Conservation (phyloP, 208 protist species). For the Wallacemonas collosoma region DNA sequence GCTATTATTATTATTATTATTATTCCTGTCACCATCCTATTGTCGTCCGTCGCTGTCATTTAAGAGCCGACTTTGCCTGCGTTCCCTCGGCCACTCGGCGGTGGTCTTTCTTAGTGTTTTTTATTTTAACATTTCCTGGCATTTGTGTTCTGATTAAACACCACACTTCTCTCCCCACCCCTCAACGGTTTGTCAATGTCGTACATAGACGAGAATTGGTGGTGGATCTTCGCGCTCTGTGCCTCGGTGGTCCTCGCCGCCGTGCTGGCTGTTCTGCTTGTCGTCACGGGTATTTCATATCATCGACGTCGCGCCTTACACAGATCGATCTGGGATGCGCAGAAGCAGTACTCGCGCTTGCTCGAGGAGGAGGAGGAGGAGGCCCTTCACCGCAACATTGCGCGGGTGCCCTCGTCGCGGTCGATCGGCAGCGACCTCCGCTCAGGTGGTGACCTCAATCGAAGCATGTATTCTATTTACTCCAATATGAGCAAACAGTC, state of each 20-base stretch:
- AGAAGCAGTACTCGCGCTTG: conserved; percentile 5
- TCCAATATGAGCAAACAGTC: neutral
- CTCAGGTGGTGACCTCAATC: neutral
- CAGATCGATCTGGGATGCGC: neutral
- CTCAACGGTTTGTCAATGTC: neutral
- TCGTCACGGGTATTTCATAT: neutral
- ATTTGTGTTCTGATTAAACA: neutral
- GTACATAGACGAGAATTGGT: conserved; percentile 6
- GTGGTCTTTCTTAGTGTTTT: no score
- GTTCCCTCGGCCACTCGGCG: no score
- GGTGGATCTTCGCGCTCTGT: conserved; percentile 14
- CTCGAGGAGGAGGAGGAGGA: conserved; percentile 1
- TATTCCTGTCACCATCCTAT: no score
- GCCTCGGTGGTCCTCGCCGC: conserved; percentile 1
- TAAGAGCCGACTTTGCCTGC: no score
- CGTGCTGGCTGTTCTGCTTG: neutral
- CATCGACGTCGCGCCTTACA: neutral
- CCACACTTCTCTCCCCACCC: conserved; percentile 1
- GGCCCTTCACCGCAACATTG: neutral
- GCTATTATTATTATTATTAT: no score
- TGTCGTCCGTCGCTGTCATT: no score
- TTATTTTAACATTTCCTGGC: no score
- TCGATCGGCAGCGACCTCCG: neutral
- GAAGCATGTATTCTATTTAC: conserved; percentile 9
- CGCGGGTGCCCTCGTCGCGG: neutral